Base-by-base conservation (phyloP, 2,329 filamentous ascomycete species). In the Talaromyces amestolkiae region DNA sequence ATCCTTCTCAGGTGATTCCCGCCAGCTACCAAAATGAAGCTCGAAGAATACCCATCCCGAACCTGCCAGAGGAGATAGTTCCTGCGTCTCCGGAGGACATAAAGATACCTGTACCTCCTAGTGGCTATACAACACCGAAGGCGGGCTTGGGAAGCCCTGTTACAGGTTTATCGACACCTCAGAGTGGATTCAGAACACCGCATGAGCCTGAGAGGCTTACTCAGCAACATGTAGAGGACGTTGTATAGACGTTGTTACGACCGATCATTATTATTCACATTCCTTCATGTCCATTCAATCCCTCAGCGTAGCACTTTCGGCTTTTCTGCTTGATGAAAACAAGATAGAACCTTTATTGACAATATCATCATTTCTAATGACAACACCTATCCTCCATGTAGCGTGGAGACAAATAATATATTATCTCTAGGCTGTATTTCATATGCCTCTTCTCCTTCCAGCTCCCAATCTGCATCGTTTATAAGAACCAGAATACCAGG, bases 391-490 rank as follows among this genome's bases (percentile, higher is more conserved):
- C 95, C 95, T 65, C 95, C 95, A 77, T 99, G 95, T 68, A 99
- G 83, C 19, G 95, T 99, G 67, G 93, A 97, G 68, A 99, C 93
- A 80, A 99, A 99, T 70, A 98, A 83, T 71, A 99, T 91, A 75
- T 91, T 94, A 81, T 99, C 95, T 66, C 88, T 86, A 68, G 83
- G 79, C 79, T 94, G 88, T 65, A 99, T 80, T 78, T 93, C 89
- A 75, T 98, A 98, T 70, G 88, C 85, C 75, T 95, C 93, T 79
- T 98, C 94, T 19, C 93, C 95, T 79, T 98, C 95, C 13, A 99
- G 86, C 78, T 98, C 95, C 95, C 95, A 99, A 77, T 99, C 95
- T 31, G 93, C 92, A 72, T 99, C 95, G 76, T 99, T 99, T 78
- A 99, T 96, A 65, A 99, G 84, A 33, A 97, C 94, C 51, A 99